Evolutionary conservation across 2,329 filamentous ascomycete genomes (phyloP), one percentile per base, ranked within the genome.

Genomic region (Byssoonygena ceratinophila): DNA sequence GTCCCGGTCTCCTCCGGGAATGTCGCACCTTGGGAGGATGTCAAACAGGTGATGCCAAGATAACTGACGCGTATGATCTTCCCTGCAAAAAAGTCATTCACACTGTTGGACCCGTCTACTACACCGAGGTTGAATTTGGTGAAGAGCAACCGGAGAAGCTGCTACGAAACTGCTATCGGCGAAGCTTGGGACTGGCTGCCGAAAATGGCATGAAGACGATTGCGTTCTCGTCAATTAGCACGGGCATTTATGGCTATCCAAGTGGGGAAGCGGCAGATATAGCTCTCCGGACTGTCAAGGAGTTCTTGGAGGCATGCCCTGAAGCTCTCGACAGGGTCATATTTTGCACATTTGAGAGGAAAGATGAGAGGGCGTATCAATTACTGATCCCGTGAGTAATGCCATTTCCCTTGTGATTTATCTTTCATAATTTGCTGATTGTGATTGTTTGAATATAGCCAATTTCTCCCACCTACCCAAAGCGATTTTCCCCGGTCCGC

Each of bases 201-300:
- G 68, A 81, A 48, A 76, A 83, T 51, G 76, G 74, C 1, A 78
- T 86, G 61, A 79, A 76, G 63, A 87, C 79, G 43, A 76, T 97
- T 52, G 92, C 87, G 0, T 96, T 98, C 61, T 81, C 83, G 37
- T 84, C 81, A 18, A 77, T 97, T 55, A 94, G 89, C 63, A 96
- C 91, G 0, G 92, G 91, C 0, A 68, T 95, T 1, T 97, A 95
- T 64, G 87, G 87, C 0, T 97, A 94, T 64, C 91, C 91, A 0
- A 85, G 80, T 60, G 58, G 64, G 0, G 77, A 82, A 37, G 92
- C 91, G 0, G 87, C 88, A 0, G 66, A 74, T n/a, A 76, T 84
- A 8, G 92, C 88, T 1, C 76, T 85, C 49, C 72, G 76, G 29
- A 79, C 79, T 34, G 78, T 81, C 41, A 72, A 75, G 50, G 68